phyloP scores from a whole-genome alignment of 129 eudicot species.

The Flaveria linearis region DNA sequence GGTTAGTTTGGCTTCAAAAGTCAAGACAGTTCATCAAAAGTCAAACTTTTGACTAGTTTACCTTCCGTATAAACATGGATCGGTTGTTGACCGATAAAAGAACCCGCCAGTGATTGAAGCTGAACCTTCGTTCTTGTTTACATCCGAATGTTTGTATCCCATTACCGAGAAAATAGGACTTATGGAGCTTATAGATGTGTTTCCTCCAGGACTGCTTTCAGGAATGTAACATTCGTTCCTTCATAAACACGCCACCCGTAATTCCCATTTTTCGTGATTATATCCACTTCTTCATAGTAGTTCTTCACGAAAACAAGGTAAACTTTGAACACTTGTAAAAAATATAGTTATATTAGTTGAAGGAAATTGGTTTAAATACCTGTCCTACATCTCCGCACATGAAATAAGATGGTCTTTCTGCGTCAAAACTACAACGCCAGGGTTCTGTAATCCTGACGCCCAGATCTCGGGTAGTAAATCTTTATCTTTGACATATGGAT shows the following conservation, averaged over 20 bases:
- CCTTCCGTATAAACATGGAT: conserved; percentile 89
- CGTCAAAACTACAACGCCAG: conserved; percentile 93
- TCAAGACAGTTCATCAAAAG: not conserved
- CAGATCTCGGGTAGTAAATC: conserved; percentile 73
- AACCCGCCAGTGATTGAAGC: conserved; percentile 90
- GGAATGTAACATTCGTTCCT: conserved; percentile 55
- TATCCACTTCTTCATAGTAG: conserved; percentile 67
- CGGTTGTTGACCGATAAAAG: conserved; percentile 69
- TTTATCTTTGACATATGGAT: conserved; percentile 60
- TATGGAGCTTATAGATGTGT: conserved; percentile 58
- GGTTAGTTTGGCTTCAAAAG: not conserved
- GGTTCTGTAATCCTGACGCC: conserved; percentile 80
- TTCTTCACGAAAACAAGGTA: conserved; percentile 37
- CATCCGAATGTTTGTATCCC: conserved; percentile 78
- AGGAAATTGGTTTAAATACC: conserved; percentile 40
- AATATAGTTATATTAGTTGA: not conserved
- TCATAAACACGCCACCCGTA: conserved; percentile 91
- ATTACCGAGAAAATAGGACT: conserved; percentile 68
- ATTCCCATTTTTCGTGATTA: conserved; percentile 70
- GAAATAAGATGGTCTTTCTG: conserved; percentile 83
- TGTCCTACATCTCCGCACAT: conserved; percentile 81
- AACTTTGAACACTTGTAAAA: not conserved
- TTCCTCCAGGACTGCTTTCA: conserved; percentile 58
- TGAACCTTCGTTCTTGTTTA: conserved; percentile 68
- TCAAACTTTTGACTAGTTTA: conserved; percentile 20